Evolutionary conservation across 148 eudicot genomes (phyloP).

Genomic region (Pouteria glomerata): DNA sequence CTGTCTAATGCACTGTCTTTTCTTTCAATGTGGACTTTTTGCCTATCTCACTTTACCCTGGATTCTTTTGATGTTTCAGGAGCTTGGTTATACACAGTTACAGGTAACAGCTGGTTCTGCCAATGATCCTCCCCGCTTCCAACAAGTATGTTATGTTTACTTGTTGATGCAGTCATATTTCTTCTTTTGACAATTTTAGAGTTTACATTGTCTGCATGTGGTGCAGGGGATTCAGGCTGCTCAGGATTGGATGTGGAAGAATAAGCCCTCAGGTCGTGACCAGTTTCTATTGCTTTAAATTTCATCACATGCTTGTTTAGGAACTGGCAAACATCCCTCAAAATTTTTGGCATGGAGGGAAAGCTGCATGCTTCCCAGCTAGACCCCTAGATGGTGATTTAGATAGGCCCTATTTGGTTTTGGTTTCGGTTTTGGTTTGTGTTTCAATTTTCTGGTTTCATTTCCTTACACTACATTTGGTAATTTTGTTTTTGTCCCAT

Average conservation of each 20-base stretch:
- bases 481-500: no score
- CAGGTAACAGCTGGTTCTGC: conserved; percentile 35
- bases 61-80: conserved; percentile 45
- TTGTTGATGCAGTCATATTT: not conserved
- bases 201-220: conserved; percentile 1
- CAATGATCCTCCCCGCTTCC: conserved; percentile 46
- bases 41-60: no score
- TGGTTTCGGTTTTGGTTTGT: no score
- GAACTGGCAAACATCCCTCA: no score
- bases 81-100: conserved; percentile 38
- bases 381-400: no score
- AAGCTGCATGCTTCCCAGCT: no score
- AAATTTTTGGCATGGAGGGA: no score
- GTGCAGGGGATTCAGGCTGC: conserved; percentile 49
- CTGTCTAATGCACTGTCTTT: not conserved
- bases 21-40: not conserved
- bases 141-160: conserved; percentile 38
- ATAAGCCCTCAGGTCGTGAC: conserved; percentile 60
- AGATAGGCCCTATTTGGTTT: no score
- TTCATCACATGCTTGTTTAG: no score
- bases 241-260: conserved; percentile 85
- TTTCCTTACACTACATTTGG: no score
- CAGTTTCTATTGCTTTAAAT: not conserved
- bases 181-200: not conserved
- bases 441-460: no score